Evolutionary conservation across 257 asterid genomes (phyloP).

Genomic region (Rehmannia glutinosa): DNA sequence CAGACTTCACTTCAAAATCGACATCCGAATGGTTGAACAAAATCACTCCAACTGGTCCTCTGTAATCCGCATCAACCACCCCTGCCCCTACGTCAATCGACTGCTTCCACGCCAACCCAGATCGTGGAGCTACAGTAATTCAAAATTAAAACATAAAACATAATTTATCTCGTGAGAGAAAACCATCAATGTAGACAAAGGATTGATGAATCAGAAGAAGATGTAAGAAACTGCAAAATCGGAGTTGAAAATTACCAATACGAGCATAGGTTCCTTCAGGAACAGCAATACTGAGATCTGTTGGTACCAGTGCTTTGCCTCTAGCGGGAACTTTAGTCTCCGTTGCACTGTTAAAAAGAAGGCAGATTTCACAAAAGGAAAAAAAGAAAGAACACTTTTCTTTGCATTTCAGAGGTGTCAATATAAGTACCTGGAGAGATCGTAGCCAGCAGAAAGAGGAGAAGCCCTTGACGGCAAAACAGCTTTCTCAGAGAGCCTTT

Average conservation of each 20-base stretch:
- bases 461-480: slow-evolving; percentile 42
- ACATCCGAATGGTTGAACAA: slow-evolving; percentile 48
- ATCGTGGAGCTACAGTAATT: slow-evolving; percentile 44
- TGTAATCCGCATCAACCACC: slow-evolving; percentile 68
- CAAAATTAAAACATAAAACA: not conserved
- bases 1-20: slow-evolving; percentile 48
- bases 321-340: slow-evolving; percentile 58
- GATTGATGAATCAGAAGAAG: not conserved
- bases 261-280: slow-evolving; percentile 80
- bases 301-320: slow-evolving; percentile 68
- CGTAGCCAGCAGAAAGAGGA: slow-evolving; percentile 45
- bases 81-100: slow-evolving; percentile 79
- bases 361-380: not conserved
- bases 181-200: too few relatives aligned
- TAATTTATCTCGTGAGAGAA: not conserved
- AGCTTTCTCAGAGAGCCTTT: slow-evolving; percentile 48
- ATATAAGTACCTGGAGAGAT: slow-evolving; percentile 40
- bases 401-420: not conserved
- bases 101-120: slow-evolving; percentile 73
- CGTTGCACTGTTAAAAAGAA: slow-evolving; percentile 29
- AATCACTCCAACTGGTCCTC: slow-evolving; percentile 47
- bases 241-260: slow-evolving; percentile 33
- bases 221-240: not conserved
- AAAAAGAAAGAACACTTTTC: not conserved
- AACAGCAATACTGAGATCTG: slow-evolving; percentile 71